Base-by-base conservation (phyloP, 106 monocot species). In the Cymbidium sinense region DNA sequence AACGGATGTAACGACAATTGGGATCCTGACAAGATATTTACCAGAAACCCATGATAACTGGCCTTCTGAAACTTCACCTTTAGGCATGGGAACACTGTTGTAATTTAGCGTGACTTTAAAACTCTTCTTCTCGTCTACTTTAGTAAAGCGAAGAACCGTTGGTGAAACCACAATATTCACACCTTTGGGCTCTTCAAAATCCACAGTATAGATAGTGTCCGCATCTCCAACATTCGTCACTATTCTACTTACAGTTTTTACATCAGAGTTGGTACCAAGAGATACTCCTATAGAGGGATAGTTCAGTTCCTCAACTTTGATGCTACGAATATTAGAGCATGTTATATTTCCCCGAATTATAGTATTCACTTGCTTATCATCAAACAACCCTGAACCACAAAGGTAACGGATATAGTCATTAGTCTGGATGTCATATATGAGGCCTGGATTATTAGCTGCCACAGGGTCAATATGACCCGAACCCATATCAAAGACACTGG, bases 161-260 rank as follows among this genome's bases (percentile, higher is more conserved):
- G 88, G 81, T 0, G 17, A n/a, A n/a, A n/a, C n/a, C n/a, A n/a
- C n/a, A n/a, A n/a, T n/a, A n/a, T n/a, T n/a, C n/a, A n/a, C n/a
- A 20, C 81, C 75, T n/a, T 77, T 43, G 47, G 82, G 77, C 50
- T 64, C 75, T 7, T 79, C 58, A 20, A 85, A 34, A 15, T 30
- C 4, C 7, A 55, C 41, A 17, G 0, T 20, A 34, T 80, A 88
- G n/a, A 19, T 34, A 31, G 82, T 71, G 5, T 8, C 43, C 5
- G 77, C 70, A 33, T 74, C 75, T 13, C 85, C 79, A 27, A 88
- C 88, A 43, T 88, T 82, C n/a, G 64, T 88, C 67, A 79, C 82
- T 17, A 76, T 85, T 52, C 85, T 82, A 0, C 8, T 62, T 20
- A 80, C 47, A 35, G 21, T 72, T 43, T 70, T 70, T 2, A 33